phyloP scores from a whole-genome alignment of 2,329 filamentous ascomycete genomes.

The Fusarium agapanthi region DNA sequence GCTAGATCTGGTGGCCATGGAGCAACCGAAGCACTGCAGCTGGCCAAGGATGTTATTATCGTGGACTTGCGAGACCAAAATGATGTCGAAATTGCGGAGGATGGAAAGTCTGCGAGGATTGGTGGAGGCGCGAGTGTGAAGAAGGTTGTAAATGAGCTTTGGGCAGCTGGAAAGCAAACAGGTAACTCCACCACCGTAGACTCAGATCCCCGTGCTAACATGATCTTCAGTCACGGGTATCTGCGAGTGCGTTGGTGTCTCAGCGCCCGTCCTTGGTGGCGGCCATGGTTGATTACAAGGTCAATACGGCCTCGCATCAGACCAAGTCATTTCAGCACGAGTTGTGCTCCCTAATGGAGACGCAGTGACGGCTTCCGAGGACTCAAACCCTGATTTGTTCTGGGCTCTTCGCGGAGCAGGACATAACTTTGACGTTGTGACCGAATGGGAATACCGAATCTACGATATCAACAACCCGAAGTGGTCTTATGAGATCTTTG shows the following conservation, averaged over 20 bases:
- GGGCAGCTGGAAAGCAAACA: constrained; percentile 22
- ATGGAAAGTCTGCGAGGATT: constrained; percentile 6
- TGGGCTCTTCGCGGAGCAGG: constrained; percentile 58
- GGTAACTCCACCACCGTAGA: not conserved
- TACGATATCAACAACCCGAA: constrained; percentile 50
- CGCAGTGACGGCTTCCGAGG: constrained; percentile 5
- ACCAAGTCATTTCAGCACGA: constrained; percentile 21
- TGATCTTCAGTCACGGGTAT: constrained; percentile 32
- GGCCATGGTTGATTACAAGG: constrained; percentile 32
- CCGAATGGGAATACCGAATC: constrained; percentile 54
- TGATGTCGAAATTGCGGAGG: not conserved
- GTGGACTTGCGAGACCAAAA: constrained; percentile 14
- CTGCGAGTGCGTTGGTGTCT: constrained; percentile 41
- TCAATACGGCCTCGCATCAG: constrained; percentile 9
- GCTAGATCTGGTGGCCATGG: constrained; percentile 29
- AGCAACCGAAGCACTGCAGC: constrained; percentile 13
- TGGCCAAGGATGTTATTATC: constrained; percentile 12
- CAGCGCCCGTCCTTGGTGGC: constrained; percentile 34
- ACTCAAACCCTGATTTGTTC: constrained; percentile 40
- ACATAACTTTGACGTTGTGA: constrained; percentile 65
- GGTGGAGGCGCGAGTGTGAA: constrained; percentile 15
- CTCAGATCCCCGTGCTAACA: not conserved
- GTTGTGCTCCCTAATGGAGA: constrained; percentile 18
- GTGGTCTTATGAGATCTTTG: constrained; percentile 53
- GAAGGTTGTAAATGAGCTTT: constrained; percentile 6